These are phyloP conservation scores for Leishmania tropica DNA, from an alignment of 208 protist genomes.

Conservation along the genomic window DNA sequence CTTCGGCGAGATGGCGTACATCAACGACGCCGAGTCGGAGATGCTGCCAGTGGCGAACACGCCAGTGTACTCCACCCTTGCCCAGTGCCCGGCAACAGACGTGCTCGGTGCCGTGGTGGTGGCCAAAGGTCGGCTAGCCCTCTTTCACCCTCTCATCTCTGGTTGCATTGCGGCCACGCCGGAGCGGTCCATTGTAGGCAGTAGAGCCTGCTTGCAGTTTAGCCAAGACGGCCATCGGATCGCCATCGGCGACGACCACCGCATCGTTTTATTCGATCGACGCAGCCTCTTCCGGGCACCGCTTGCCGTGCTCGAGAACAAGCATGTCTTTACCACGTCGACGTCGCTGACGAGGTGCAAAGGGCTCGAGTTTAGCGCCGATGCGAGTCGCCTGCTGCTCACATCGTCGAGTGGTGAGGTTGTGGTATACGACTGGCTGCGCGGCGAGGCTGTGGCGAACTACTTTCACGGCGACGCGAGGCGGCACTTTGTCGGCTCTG, in stretches of 20 bases:
- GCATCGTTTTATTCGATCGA: conserved; percentile 64
- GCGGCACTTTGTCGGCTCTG: conserved; percentile 62
- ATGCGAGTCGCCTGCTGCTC: conserved; percentile 46
- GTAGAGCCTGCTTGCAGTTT: conserved; percentile 48
- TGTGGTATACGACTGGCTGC: conserved; percentile 48
- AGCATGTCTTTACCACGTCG: conserved; percentile 46
- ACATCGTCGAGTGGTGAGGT: conserved; percentile 73
- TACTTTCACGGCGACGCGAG: conserved; percentile 69
- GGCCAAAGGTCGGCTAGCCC: conserved; percentile 46
- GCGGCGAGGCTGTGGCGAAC: conserved; percentile 28
- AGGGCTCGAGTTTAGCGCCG: conserved; percentile 47
- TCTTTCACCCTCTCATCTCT: conserved; percentile 84
- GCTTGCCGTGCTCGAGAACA: conserved; percentile 42
- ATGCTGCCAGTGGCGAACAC: conserved; percentile 41
- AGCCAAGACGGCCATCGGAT: conserved; percentile 59
- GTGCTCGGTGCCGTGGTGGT: conserved; percentile 64
- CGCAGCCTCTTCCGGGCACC: conserved; percentile 45
- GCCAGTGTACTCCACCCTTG: conserved; percentile 68
- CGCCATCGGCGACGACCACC: conserved; percentile 62
- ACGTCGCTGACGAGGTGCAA: conserved; percentile 48
- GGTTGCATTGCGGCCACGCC: conserved; percentile 70
- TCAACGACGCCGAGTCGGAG: conserved; percentile 56
- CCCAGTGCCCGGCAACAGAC: conserved; percentile 70
- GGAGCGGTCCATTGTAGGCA: conserved; percentile 45
- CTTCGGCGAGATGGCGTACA: conserved; percentile 63